phyloP scores from a whole-genome alignment of 768 basidiomycete species.

The Russula virescens region DNA sequence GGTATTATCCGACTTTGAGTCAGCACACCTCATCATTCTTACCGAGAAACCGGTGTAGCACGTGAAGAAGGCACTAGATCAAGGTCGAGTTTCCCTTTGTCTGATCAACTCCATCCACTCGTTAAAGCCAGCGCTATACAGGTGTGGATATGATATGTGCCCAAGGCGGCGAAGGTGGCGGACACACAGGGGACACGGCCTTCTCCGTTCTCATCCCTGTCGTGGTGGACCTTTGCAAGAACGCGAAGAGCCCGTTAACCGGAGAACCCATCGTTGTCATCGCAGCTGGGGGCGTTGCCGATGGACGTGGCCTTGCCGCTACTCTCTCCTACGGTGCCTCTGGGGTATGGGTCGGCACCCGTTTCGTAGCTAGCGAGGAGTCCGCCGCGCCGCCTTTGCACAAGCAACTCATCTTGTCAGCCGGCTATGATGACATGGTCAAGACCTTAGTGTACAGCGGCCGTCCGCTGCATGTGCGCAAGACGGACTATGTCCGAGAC shows the following conservation, averaged over 20 bases:
- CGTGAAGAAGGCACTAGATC: slow-evolving; percentile 66
- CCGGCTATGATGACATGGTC: slow-evolving; percentile 69
- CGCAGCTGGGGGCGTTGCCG: slow-evolving; percentile 80
- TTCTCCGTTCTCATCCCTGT: slow-evolving; percentile 80
- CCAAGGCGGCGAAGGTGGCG: slow-evolving; percentile 84
- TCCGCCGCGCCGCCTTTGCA: slow-evolving; percentile 72
- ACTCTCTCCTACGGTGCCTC: slow-evolving; percentile 72
- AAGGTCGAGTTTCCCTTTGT: slow-evolving; percentile 37
- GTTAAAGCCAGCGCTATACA: slow-evolving; percentile 15
- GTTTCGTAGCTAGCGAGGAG: slow-evolving; percentile 78
- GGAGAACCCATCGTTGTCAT: slow-evolving; percentile 72
- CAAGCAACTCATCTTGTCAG: slow-evolving; percentile 59
- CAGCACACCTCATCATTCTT: slow-evolving; percentile 9
- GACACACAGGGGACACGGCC: slow-evolving; percentile 79
- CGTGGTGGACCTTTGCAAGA: slow-evolving; percentile 71
- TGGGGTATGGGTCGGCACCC: slow-evolving; percentile 85
- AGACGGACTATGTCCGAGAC: slow-evolving; percentile 69
- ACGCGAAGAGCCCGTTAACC: slow-evolving; percentile 65
- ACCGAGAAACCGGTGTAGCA: slow-evolving; percentile 39
- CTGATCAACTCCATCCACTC: neutral
- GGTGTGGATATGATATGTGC: slow-evolving; percentile 91
- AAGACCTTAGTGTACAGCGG: slow-evolving; percentile 73
- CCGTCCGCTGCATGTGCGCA: slow-evolving; percentile 75
- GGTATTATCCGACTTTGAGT: slow-evolving; percentile 32
- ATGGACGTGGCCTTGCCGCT: slow-evolving; percentile 76